These are phyloP conservation scores for Fusarium multiceps DNA, from an alignment of 2,329 filamentous ascomycete genomes.

Conservation along the genomic window DNA sequence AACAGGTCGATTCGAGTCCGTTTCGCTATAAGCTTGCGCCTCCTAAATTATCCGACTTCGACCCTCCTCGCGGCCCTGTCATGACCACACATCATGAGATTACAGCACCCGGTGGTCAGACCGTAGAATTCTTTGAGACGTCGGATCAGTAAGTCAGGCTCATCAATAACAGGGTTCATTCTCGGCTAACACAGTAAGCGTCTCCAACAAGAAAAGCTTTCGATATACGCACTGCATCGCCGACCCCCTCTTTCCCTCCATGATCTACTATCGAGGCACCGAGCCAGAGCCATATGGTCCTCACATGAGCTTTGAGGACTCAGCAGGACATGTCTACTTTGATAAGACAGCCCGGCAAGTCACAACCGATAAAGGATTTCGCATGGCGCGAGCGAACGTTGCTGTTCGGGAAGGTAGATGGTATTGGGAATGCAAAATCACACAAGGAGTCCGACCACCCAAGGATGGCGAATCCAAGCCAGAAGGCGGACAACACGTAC, in stretches of 20 bases:
- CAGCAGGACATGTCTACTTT: constrained; percentile 85
- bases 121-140: constrained; percentile 70
- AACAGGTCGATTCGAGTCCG: constrained; percentile 61
- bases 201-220: constrained; percentile 77
- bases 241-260: constrained; percentile 86
- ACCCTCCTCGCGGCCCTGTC: constrained; percentile 66
- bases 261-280: constrained; percentile 88
- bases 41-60: constrained; percentile 71
- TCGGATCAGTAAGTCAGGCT: constrained; percentile 68
- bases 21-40: constrained; percentile 73
- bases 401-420: constrained; percentile 88
- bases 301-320: constrained; percentile 92
- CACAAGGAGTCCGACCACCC: constrained; percentile 71
- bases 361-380: constrained; percentile 92
- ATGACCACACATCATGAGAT: constrained; percentile 68
- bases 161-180: not conserved
- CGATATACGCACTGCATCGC: constrained; percentile 92
- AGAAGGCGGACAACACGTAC: constrained; percentile 72
- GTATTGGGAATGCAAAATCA: constrained; percentile 94
- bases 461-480: constrained; percentile 57
- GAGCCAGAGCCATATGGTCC: constrained; percentile 86
- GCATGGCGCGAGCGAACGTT: constrained; percentile 90
- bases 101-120: constrained; percentile 60
- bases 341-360: constrained; percentile 79
- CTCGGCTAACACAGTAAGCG: constrained; percentile 52